A percentile compares a stretch with the other conserved stretches of the same genome.
phyloP scores from a whole-genome alignment of 2,329 filamentous ascomycete genomes.

The Ampelomyces quisqualis region DNA sequence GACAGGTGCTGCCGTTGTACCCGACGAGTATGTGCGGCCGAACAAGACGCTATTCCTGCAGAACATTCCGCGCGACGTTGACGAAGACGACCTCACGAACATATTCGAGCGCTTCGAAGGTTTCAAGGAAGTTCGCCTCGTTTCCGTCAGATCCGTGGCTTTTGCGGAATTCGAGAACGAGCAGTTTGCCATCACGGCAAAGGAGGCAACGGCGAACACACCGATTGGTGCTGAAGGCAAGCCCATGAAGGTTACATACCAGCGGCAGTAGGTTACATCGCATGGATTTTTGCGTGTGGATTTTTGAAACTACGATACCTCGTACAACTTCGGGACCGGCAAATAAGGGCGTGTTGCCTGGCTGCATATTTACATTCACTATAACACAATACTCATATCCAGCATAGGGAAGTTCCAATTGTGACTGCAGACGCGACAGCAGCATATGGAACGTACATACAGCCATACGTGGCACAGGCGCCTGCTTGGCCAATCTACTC shows the following conservation, averaged over 20 bases:
- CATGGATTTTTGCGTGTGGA: conserved; percentile 17
- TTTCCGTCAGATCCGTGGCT: conserved; percentile 85
- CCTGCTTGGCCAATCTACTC: not conserved
- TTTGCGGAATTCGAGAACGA: conserved; percentile 97
- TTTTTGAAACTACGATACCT: conserved; percentile 25
- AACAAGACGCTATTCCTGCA: conserved; percentile 97
- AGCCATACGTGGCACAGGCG: no score
- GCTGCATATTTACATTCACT: conserved; percentile 10
- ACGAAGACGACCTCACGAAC: conserved; percentile 72
- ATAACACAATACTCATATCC: not conserved
- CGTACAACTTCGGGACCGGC: conserved; percentile 2
- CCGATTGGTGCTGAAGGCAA: conserved; percentile 71
- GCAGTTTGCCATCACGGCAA: conserved; percentile 84
- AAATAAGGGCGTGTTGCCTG: conserved; percentile 7
- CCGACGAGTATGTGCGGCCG: conserved; percentile 96
- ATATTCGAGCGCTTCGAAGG: conserved; percentile 91
- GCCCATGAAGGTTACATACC: conserved; percentile 92
- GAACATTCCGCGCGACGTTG: conserved; percentile 84
- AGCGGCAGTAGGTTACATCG: conserved; percentile 66
- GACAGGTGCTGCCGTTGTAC: conserved; percentile 73
- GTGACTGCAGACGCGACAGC: no score
- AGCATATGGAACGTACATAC: not conserved
- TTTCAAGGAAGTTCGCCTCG: conserved; percentile 87
- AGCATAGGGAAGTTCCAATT: no score
- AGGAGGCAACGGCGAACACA: conserved; percentile 89